Base-by-base conservation (phyloP, 352 stramenopile genomes). In the Globisporangium spinosum region DNA sequence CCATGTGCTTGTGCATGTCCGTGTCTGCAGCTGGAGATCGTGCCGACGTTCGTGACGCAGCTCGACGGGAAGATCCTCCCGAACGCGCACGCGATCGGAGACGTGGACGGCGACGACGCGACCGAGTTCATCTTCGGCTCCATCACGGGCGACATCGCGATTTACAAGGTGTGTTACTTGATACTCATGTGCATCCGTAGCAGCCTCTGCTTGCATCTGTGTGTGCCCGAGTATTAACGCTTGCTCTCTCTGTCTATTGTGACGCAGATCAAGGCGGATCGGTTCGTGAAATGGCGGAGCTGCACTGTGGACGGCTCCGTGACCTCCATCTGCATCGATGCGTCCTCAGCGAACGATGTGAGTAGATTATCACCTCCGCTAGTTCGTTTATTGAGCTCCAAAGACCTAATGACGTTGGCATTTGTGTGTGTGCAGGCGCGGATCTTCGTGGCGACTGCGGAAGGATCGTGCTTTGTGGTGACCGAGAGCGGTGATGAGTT, bases 381-480 rank as follows among this genome's bases (percentile, higher is more conserved):
- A 22, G 13, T 13, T 5, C 8, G 9, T 2, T 17, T 47, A 25
- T 17, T 1, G 9, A n/a, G 10, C 10, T 20, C 43, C 17, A 12
- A n/a, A 3, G 43, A 20, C 15, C 57, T 53, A 15, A 15, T 56
- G 40, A 40, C 1, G 23, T 40, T 2, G 15, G 1, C 4, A 20
- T 17, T 12, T 34, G 2, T 20, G n/a, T 45, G 15, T 32, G 35
- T 40, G 27, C 38, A 91, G 83, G 78, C 75, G 40, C 80, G 80
- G 1, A 72, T 94, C 38, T 84, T 95, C 65, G 87, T 91, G n/a
- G 76, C 83, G 51, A 95, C 85, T 13, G 79, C 83, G 1, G 87
- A 93, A 67, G 85, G 85, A 10, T 70, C 63, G 35, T 93, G 87
- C 69, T 87, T 72, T 43, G 78, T 93, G 8, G 89, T 71, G 13